These are phyloP conservation scores for Middelhovenomyces tepae DNA, from an alignment of 805 yeast species.

Conservation along the genomic window DNA sequence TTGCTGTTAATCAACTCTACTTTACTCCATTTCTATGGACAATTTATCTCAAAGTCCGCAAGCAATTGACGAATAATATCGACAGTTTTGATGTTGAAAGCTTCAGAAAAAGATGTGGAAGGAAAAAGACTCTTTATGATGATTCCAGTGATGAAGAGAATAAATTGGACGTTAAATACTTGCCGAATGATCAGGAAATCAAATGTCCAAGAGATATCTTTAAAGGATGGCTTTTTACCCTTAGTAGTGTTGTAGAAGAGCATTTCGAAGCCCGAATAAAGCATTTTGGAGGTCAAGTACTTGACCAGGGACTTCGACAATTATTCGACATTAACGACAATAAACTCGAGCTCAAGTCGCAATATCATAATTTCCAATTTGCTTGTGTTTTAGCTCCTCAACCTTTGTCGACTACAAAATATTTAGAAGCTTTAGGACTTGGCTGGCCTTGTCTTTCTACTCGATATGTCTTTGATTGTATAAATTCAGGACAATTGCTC, in stretches of 20 bases:
- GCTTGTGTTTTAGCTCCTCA: conserved; percentile 57
- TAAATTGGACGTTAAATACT: no score
- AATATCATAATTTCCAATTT: conserved; percentile 28
- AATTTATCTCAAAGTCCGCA: conserved; percentile 4
- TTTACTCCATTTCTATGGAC: conserved; percentile 7
- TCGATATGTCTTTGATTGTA: conserved; percentile 45
- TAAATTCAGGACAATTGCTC: conserved; percentile 24
- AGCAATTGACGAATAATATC: no score
- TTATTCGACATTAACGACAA: conserved; percentile 10
- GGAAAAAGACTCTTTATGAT: conserved; percentile 1
- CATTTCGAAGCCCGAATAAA: background rate
- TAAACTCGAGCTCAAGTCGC: conserved; percentile 1
- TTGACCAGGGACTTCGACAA: conserved; percentile 15
- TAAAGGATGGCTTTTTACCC: conserved; percentile 6
- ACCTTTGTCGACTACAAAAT: conserved; percentile 61
- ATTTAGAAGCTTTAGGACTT: conserved; percentile 63
- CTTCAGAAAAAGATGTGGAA: background rate
- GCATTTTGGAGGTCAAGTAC: conserved; percentile 15
- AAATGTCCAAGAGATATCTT: background rate
- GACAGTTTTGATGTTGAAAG: no score
- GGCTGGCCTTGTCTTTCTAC: conserved; percentile 81
- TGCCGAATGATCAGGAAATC: conserved; percentile 5
- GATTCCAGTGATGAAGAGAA: no score
- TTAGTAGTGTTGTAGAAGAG: conserved; percentile 1
- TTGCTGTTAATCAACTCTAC: conserved; percentile 7